These are phyloP conservation scores for Graphium sp. DNA, from an alignment of 2,329 filamentous ascomycete genomes.

Conservation along the genomic window DNA sequence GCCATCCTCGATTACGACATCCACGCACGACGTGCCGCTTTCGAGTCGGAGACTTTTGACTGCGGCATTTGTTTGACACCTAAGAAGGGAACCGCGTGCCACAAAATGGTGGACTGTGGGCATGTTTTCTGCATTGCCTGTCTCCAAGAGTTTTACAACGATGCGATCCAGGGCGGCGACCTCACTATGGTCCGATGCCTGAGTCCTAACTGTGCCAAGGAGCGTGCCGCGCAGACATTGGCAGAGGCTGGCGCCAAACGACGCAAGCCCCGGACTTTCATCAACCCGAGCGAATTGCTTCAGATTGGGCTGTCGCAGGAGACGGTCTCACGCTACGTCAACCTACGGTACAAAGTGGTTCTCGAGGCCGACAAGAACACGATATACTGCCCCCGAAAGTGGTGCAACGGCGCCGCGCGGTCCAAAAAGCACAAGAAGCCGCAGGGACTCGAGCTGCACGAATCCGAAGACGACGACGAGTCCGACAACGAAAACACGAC, in stretches of 20 bases:
- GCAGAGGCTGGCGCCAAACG: conserved; percentile 8
- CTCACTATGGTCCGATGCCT: conserved; percentile 66
- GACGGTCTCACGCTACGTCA: conserved; percentile 70
- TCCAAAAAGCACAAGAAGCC: conserved; percentile 60
- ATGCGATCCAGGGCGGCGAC: conserved; percentile 73
- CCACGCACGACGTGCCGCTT: conserved; percentile 54
- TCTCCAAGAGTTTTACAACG: conserved; percentile 77
- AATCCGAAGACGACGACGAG: conserved; percentile 30
- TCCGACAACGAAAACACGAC: conserved; percentile 14
- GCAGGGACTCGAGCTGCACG: conserved; percentile 42
- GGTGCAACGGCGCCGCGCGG: conserved; percentile 80
- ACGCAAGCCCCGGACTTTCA: conserved; percentile 44
- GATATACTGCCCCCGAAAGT: conserved; percentile 78
- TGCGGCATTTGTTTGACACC: conserved; percentile 80
- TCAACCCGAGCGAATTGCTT: conserved; percentile 72
- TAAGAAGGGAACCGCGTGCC: conserved; percentile 71
- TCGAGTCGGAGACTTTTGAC: conserved; percentile 71
- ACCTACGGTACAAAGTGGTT: conserved; percentile 80
- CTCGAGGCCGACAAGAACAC: conserved; percentile 85
- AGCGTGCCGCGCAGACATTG: conserved; percentile 19
- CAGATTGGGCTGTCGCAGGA: conserved; percentile 58
- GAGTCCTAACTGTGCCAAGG: conserved; percentile 59
- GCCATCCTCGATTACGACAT: conserved; percentile 65
- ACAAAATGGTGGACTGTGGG: conserved; percentile 65
- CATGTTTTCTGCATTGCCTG: conserved; percentile 90